Base-by-base conservation (phyloP, 2,329 filamentous ascomycete species). In the Penicillium sclerotiorum region DNA sequence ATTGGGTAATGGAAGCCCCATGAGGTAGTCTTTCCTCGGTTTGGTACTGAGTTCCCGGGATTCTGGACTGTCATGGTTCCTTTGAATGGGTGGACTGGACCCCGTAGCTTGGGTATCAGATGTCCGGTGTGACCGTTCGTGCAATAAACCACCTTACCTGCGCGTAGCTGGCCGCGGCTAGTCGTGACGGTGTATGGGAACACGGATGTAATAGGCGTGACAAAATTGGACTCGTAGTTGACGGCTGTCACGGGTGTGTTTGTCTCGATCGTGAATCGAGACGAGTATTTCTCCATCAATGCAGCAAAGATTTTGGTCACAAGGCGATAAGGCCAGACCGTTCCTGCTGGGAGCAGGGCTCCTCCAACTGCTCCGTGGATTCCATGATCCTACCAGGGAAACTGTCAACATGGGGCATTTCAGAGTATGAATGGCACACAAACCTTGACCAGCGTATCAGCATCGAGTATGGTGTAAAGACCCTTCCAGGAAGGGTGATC, bases 61-160 rank as follows among this genome's bases (percentile, higher is more conserved):
- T 64, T 60, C 51, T 77, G 75, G 4, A 71, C 70, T 2, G 73
- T 72, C 75, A 78, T 77, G 4, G 70, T 70, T 1, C 71, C 73
- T 27, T 73, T 69, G 15, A 71, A 61, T 0, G 74, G 73, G 37
- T 65, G 71, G 8, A 77, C 39, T 2, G 56, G 59, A 1, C 74
- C 73, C 3, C 67, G 60, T 1, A 78, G 57, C 0, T 48, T 49
- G 0, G 76, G 75, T 1, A 77, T 57, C 4, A 78, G 64, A 52
- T 77, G 73, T 0, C 68, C 70, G 2, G 66, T 63, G 47, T 73
- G 68, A 1, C 61, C 74, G 45, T 78, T 77, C 2, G 74, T 77
- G 52, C 72, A 73, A 52, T 78, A 68, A 4, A 75, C 57, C 4
- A 78, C 61, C 4, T 71, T 66, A 1, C 38, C 53, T 2, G 68